These are phyloP conservation scores for Nectriaceae sp. DNA, from an alignment of 2,329 filamentous ascomycete species.

Conservation along the genomic window DNA sequence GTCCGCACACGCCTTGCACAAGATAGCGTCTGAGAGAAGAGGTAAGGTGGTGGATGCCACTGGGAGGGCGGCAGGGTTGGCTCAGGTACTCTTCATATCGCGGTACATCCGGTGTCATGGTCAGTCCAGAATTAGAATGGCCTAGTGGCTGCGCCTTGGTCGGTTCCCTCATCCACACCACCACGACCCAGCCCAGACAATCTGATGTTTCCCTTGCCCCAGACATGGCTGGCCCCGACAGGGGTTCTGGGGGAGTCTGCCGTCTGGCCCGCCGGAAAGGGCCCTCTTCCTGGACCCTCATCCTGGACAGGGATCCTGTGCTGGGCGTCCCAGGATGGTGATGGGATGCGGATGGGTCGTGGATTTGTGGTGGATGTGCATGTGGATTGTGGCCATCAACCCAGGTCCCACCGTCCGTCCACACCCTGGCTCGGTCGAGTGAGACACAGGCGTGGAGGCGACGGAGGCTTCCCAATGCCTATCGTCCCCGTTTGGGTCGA, in stretches of 20 bases:
- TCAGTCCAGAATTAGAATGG: constrained; percentile 39
- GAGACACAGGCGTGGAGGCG: constrained; percentile 51
- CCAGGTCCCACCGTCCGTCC: background rate
- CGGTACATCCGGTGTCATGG: constrained; percentile 30
- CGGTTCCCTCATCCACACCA: background rate
- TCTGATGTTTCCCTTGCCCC: constrained; percentile 32
- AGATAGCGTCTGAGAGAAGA: no score
- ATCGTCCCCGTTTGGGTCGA: constrained; percentile 30
- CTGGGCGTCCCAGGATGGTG: background rate
- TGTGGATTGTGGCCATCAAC: constrained; percentile 11
- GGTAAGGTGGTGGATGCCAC: no score
- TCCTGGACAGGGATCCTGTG: background rate
- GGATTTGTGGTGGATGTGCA: constrained; percentile 11
- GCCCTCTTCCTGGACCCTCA: constrained; percentile 3
- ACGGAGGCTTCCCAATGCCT: constrained; percentile 31
- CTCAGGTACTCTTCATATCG: constrained; percentile 25
- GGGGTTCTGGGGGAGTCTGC: constrained; percentile 29
- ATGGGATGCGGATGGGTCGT: background rate
- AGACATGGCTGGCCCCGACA: constrained; percentile 23
- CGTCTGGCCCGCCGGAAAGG: constrained; percentile 29
- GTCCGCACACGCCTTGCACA: background rate
- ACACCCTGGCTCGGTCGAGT: constrained; percentile 41
- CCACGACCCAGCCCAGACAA: constrained; percentile 3
- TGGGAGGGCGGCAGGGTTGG: background rate
- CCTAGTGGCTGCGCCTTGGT: constrained; percentile 35